Evolutionary conservation across 78 protist genomes (phyloP).

Genomic region (slime mould (Dictyostelium discoideum)): dicty_2.7 NC_007089.4:1885501-1886000

Average conservation of each 20-base stretch:
- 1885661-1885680: conserved; percentile 56
- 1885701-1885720: conserved; percentile 64
- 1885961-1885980: not conserved
- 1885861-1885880: conserved; percentile 38
- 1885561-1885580: conserved; percentile 77
- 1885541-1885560: conserved; percentile 54
- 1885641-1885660: conserved; percentile 27
- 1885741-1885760: conserved; percentile 22
- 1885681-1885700: conserved; percentile 33
- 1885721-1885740: not conserved
- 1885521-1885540: conserved; percentile 79
- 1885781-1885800: conserved; percentile 35
- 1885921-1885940: not conserved
- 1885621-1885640: not conserved
- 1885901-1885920: conserved; percentile 15
- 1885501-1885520: conserved; percentile 37
- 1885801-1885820: conserved; percentile 54
- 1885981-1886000: not conserved
- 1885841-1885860: not conserved
- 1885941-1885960: not conserved
- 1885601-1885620: not conserved
- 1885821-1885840: conserved; percentile 61
- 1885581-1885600: conserved; percentile 66
- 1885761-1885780: conserved; percentile 67
- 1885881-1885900: conserved; percentile 57